Evolutionary conservation across 202 grass and related monocot genomes (phyloP), one percentile per base, ranked within the genome.

Genomic region (Cymbopogon flexuosus): DNA sequence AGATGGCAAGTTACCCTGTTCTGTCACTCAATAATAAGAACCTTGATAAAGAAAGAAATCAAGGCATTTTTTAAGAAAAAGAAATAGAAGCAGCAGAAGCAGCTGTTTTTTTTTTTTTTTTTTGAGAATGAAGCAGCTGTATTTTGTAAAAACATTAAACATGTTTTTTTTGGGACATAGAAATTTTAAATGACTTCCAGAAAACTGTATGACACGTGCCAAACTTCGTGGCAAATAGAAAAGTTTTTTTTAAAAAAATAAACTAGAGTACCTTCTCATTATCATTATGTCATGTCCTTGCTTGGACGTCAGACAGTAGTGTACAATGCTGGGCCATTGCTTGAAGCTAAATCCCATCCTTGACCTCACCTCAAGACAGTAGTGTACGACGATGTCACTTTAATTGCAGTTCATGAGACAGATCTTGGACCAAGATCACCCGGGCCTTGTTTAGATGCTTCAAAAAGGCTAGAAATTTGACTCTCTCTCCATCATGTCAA

Each of bases 271-370:
- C 15, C 29, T 42, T 11, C 41, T 2, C 41, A 12, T 42, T 42
- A 27, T 46, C 27, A 27, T 33, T 63, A 57, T 59, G 52, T 13
- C 18, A 15, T 64, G 70, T 68, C 68, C 61, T 80, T 84, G 85
- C 80, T 88, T 75, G 68, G 22, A 84, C 78, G 69, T 54, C 69
- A 68, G 49, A 79, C 33, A 74, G 10, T 42, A 39, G 40, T 18
- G 31, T 36, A 76, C 39, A 54, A 70, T 56, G 46, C 27, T 73
- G 39, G 65, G 10, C 29, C 76, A 21, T 80, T 85, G 72, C 82
- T 89, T 89, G 45, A 85, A 81, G 78, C 46, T 67, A 85, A 81
- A 78, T 68, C 77, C 6, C 40, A 65, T 65, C 71, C 76, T 81
- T 71, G 76, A 80, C 70, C 70, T 36, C 12, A 80, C 70, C 70